Conservation (phyloP, 129 eudicot genomes). For the Dittrichia graveolens region DNA sequence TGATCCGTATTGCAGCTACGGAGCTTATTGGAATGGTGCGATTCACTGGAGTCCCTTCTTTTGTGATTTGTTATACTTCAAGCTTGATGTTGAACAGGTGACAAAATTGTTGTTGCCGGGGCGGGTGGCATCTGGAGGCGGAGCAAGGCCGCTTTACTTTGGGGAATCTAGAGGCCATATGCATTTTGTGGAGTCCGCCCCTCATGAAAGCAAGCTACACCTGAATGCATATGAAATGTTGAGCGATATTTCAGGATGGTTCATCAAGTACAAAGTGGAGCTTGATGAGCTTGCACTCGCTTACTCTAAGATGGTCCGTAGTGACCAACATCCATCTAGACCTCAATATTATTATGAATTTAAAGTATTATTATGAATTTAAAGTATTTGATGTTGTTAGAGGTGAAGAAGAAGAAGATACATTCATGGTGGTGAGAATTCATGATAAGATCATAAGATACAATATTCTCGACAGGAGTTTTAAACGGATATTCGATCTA, state of each 20-base stretch:
- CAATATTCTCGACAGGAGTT: conserved; percentile 34
- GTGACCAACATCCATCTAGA: background rate
- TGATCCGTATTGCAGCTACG: background rate
- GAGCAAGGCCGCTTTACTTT: conserved; percentile 25
- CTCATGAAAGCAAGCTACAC: background rate
- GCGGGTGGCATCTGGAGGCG: background rate
- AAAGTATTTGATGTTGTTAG: conserved; percentile 22
- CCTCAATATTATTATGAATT: background rate
- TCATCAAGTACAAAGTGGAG: conserved; percentile 24
- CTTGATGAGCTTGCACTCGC: conserved; percentile 15
- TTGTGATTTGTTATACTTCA: conserved; percentile 5
- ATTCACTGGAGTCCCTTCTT: conserved; percentile 40
- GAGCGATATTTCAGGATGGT: conserved; percentile 31
- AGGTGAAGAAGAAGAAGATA: conserved; percentile 34
- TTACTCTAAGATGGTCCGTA: conserved; percentile 22
- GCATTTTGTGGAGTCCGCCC: conserved; percentile 19
- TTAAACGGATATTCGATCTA: conserved; percentile 1
- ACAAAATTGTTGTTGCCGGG: conserved; percentile 23
- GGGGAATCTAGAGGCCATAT: conserved; percentile 44
- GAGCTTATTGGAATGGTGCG: conserved; percentile 40
- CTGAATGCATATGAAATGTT: conserved; percentile 37
- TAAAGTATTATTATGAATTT: background rate
- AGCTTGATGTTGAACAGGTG: conserved; percentile 25
- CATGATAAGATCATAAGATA: conserved; percentile 30
- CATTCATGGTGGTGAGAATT: conserved; percentile 34